Evolutionary conservation across 2,329 filamentous ascomycete genomes (phyloP).

Genomic region (Pseudogymnoascus sp.): DNA sequence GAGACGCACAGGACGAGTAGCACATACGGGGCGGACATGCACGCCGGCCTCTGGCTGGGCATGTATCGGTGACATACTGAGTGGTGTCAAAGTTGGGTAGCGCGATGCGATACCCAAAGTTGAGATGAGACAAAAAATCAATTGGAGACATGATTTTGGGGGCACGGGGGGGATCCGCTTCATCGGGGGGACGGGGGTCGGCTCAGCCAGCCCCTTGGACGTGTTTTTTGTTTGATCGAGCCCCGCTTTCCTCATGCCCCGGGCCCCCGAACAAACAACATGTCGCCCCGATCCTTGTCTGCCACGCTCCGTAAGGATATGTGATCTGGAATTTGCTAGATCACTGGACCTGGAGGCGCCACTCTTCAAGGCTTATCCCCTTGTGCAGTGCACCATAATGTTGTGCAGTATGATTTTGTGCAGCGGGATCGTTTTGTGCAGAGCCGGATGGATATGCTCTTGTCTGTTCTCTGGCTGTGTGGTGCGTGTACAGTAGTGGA

Average conservation of each 20-base stretch:
- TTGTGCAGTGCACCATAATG: background rate
- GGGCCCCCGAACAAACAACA: conserved; percentile 3
- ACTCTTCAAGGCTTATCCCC: conserved; percentile 8
- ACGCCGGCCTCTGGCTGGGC: background rate
- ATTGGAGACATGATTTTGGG: background rate
- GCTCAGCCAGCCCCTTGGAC: background rate
- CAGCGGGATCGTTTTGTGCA: background rate
- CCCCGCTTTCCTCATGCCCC: background rate
- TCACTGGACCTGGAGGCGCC: conserved; percentile 9
- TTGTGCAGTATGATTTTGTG: background rate
- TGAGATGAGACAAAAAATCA: conserved; percentile 3
- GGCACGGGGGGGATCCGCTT: background rate
- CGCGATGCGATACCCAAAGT: conserved; percentile 2
- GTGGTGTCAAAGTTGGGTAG: conserved; percentile 10
- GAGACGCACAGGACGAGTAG: conserved; percentile 1
- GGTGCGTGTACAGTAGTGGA: background rate
- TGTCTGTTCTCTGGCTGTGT: background rate
- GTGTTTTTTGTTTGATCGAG: background rate
- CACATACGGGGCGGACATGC: conserved; percentile 1
- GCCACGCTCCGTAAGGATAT: conserved; percentile 7
- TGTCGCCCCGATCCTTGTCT: background rate
- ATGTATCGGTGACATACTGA: conserved; percentile 3
- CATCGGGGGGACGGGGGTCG: background rate
- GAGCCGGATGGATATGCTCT: background rate
- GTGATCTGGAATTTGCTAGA: conserved; percentile 1